Conservation (phyloP, 164 flowering plant genomes). For the Stephania cephalantha region DNA sequence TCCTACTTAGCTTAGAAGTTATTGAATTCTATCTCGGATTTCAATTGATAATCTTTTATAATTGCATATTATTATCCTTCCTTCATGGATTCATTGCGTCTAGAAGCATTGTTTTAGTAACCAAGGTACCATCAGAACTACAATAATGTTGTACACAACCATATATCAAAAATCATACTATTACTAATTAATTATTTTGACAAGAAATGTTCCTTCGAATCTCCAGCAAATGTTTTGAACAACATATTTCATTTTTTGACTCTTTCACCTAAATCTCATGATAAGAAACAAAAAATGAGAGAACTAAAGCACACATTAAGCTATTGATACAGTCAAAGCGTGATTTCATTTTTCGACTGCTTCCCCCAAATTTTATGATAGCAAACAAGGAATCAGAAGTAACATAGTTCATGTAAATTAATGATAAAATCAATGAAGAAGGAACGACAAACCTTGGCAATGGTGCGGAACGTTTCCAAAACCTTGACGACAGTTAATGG, state of each 20-base stretch:
- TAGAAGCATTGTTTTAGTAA: neutral
- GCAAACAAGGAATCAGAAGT: neutral
- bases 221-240: too few relatives aligned
- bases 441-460: slow-evolving; percentile 62
- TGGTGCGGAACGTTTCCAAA: slow-evolving; percentile 68
- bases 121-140: too few relatives aligned
- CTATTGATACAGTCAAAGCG: too few relatives aligned
- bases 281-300: too few relatives aligned
- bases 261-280: too few relatives aligned
- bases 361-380: neutral
- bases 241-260: too few relatives aligned
- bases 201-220: too few relatives aligned
- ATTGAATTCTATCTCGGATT: neutral
- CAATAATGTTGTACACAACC: too few relatives aligned
- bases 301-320: too few relatives aligned
- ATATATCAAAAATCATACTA: too few relatives aligned
- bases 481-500: slow-evolving; percentile 76
- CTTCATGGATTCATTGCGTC: neutral
- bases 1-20: neutral
- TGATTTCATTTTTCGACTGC: too few relatives aligned
- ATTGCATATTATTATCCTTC: neutral
- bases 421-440: neutral
- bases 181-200: too few relatives aligned
- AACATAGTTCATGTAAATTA: neutral
- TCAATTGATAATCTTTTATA: neutral